These are phyloP conservation scores for Solioccasus polychromus DNA, from an alignment of 768 basidiomycete species.

Conservation along the genomic window DNA sequence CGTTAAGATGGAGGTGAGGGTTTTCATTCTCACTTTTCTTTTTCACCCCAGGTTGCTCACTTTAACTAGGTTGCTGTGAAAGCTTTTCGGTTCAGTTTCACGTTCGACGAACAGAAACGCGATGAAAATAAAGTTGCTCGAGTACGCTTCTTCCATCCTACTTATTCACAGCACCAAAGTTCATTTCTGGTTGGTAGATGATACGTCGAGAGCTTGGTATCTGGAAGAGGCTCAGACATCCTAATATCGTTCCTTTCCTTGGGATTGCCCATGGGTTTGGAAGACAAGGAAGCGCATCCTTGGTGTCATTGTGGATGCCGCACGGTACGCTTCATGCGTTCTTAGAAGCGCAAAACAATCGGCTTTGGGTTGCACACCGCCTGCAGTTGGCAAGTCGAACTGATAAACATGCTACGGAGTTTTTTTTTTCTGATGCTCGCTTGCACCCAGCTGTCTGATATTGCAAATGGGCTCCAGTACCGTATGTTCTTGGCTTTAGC, in stretches of 20 bases:
- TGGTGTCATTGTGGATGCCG: constrained; percentile 5
- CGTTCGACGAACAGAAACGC: not conserved
- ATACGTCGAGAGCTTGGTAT: constrained; percentile 3
- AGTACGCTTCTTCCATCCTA: not conserved
- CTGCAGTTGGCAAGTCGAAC: constrained; percentile 12
- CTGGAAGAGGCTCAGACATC: constrained; percentile 21
- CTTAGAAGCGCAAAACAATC: not conserved
- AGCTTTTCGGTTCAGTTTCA: not conserved
- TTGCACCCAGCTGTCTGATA: not conserved
- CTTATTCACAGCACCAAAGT: not conserved
- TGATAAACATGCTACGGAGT: too few relatives aligned
- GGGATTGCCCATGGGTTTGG: constrained; percentile 23
- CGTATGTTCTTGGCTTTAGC: not conserved
- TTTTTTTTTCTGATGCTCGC: too few relatives aligned
- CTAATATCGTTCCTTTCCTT: constrained; percentile 22
- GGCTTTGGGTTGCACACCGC: not conserved
- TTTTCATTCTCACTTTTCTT: not conserved
- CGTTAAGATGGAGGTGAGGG: not conserved
- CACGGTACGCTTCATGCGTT: not conserved
- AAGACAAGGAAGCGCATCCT: constrained; percentile 2
- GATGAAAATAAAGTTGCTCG: not conserved
- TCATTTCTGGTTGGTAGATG: not conserved
- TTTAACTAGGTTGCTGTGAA: constrained; percentile 2
- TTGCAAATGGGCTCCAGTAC: constrained; percentile 8
- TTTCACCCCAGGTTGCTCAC: not conserved